Percentiles rank a stretch among this genome's conserved stretches.
phyloP scores from a whole-genome alignment of 805 yeast species.

The Kodamaea kakaduensis region DNA sequence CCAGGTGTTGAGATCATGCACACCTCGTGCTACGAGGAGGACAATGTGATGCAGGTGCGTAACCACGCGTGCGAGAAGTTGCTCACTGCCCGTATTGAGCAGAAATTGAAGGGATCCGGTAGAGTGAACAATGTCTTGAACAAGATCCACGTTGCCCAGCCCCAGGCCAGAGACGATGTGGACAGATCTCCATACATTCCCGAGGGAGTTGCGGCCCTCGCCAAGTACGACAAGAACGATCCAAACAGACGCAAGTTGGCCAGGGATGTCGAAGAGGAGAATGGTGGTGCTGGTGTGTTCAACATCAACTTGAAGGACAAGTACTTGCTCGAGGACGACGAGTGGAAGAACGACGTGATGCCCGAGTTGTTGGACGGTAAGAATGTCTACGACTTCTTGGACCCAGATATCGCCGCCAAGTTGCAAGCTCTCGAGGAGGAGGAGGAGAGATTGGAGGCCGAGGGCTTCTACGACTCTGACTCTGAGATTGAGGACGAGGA shows the following conservation, averaged over 20 bases:
- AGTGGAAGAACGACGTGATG: slow-evolving; percentile 96
- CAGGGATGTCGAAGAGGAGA: slow-evolving; percentile 85
- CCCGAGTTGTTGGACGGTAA: slow-evolving; percentile 96
- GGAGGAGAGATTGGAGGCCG: slow-evolving; percentile 88
- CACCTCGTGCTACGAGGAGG: slow-evolving; percentile 91
- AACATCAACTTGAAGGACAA: slow-evolving; percentile 90
- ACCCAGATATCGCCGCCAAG: slow-evolving; percentile 90
- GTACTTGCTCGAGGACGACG: slow-evolving; percentile 89
- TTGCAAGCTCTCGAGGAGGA: slow-evolving; percentile 94
- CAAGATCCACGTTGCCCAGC: slow-evolving; percentile 92
- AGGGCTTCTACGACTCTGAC: slow-evolving; percentile 95
- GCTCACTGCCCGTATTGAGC: slow-evolving; percentile 92
- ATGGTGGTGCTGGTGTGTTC: slow-evolving; percentile 99
- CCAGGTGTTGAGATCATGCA: slow-evolving; percentile 90
- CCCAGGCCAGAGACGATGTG: slow-evolving; percentile 82
- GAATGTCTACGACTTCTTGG: slow-evolving; percentile 96
- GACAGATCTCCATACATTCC: slow-evolving; percentile 81
- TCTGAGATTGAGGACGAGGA: slow-evolving; percentile 55
- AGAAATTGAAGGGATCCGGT: slow-evolving; percentile 88
- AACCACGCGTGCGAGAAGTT: slow-evolving; percentile 97
- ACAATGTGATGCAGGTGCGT: slow-evolving; percentile 91
- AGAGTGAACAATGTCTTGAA: slow-evolving; percentile 85
- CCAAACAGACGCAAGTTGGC: slow-evolving; percentile 80
- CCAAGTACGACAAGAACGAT: slow-evolving; percentile 73
- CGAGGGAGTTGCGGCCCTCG: slow-evolving; percentile 56